These are phyloP conservation scores for Botrytis tulipae DNA, from an alignment of 2,329 filamentous ascomycete genomes.

Conservation along the genomic window DNA sequence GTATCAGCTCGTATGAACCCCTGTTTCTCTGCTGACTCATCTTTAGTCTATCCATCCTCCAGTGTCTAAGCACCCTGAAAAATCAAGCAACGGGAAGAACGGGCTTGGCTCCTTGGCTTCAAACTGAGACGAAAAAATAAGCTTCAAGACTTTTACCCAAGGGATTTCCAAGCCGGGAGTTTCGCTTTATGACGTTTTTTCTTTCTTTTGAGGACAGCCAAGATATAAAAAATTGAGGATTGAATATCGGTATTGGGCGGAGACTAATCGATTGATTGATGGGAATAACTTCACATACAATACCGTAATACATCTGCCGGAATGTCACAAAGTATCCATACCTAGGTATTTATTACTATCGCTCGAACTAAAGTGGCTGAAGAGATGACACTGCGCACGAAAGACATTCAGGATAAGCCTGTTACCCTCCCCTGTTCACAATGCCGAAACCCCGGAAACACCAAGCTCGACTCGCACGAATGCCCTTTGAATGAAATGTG, in stretches of 20 bases:
- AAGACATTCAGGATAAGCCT: not conserved
- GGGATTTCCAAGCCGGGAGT: not conserved
- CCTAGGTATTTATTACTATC: not conserved
- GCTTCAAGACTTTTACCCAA: not conserved
- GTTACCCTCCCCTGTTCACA: too few relatives aligned
- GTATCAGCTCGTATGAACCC: not conserved
- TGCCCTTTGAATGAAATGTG: not conserved
- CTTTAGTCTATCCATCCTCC: not conserved
- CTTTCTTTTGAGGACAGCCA: not conserved
- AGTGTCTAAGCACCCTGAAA: not conserved
- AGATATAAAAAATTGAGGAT: not conserved
- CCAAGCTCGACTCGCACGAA: not conserved
- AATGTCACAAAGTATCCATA: not conserved
- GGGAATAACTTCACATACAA: not conserved
- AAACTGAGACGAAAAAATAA: not conserved
- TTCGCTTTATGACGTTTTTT: not conserved
- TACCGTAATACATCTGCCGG: not conserved
- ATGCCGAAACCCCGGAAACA: slow-evolving; percentile 9
- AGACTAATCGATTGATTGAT: not conserved
- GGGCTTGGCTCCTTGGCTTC: slow-evolving; percentile 10
- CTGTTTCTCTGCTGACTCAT: not conserved
- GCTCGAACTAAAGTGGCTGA: not conserved
- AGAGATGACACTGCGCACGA: not conserved
- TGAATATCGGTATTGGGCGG: too few relatives aligned
- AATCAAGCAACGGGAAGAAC: slow-evolving; percentile 11